Evolutionary conservation across 306 rosid genomes (phyloP).

Genomic region (Rubus parviflorus): DNA sequence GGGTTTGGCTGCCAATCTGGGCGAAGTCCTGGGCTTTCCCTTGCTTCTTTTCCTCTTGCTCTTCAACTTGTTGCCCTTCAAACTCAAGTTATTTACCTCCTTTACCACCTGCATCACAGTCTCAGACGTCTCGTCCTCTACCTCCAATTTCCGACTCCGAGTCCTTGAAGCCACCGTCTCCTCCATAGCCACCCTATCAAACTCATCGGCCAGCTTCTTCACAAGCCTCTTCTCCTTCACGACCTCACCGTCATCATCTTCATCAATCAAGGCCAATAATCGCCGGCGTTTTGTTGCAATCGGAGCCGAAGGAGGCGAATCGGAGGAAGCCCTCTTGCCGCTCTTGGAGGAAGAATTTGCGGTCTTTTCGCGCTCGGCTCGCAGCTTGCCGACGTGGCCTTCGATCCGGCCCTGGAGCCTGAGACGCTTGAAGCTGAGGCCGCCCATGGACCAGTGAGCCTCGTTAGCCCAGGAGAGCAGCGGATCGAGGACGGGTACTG

Average conservation of each 20-base stretch:
- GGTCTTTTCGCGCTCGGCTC: slow-evolving; percentile 42
- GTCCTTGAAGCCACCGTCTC: slow-evolving; percentile 23
- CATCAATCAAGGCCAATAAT: slow-evolving; percentile 36
- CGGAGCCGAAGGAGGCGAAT: slow-evolving; percentile 77
- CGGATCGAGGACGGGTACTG: slow-evolving; percentile 51
- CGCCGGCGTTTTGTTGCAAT: slow-evolving; percentile 46
- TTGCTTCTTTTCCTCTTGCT: slow-evolving; percentile 2
- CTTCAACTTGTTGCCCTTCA: slow-evolving; percentile 32
- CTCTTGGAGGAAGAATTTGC: too few species aligned
- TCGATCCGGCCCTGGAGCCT: slow-evolving; percentile 81
- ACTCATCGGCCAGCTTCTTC: slow-evolving; percentile 81
- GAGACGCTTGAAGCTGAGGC: slow-evolving; percentile 69
- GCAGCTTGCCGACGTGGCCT: slow-evolving; percentile 66
- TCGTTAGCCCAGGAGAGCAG: slow-evolving; percentile 73
- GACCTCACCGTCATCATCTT: slow-evolving; percentile 4
- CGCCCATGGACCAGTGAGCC: slow-evolving; percentile 99
- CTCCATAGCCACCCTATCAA: slow-evolving; percentile 61
- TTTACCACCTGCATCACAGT: slow-evolving; percentile 42
- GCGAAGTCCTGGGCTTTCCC: slow-evolving; percentile 41
- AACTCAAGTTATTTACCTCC: slow-evolving; percentile 21
- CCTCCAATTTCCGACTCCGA: slow-evolving; percentile 35
- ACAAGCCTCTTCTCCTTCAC: slow-evolving; percentile 48
- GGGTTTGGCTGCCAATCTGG: slow-evolving; percentile 52
- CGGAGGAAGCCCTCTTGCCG: not conserved
- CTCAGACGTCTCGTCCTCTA: slow-evolving; percentile 8